A percentile compares a stretch with the other conserved stretches of the same genome.
Conservation (phyloP, 176 grass and related monocot species). For the Triticum timopheevii region DNA sequence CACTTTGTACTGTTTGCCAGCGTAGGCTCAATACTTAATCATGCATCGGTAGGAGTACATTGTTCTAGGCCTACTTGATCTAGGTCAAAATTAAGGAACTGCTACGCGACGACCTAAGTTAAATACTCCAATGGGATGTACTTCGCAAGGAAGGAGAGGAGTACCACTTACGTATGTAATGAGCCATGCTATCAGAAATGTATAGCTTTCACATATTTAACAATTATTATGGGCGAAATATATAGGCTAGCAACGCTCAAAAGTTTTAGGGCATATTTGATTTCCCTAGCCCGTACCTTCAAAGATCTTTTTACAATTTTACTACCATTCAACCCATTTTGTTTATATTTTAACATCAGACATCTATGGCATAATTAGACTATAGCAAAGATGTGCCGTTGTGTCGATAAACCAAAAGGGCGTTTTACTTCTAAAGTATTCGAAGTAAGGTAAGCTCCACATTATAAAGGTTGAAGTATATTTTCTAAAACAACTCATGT, state of each 20-base stretch:
- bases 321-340: too few relatives aligned
- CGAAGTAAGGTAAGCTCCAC: too few relatives aligned
- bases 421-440: too few relatives aligned
- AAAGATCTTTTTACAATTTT: too few relatives aligned
- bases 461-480: too few relatives aligned
- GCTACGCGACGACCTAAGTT: background rate
- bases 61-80: background rate
- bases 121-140: too few relatives aligned
- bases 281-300: background rate
- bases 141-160: background rate
- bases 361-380: too few relatives aligned
- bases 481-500: too few relatives aligned
- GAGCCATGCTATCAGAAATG: background rate
- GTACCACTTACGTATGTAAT: too few relatives aligned
- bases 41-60: background rate
- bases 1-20: background rate
- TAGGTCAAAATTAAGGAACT: background rate
- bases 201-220: background rate
- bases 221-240: background rate
- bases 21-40: slow-evolving; percentile 18
- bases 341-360: too few relatives aligned
- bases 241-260: background rate
- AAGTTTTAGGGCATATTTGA: background rate
- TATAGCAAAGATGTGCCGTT: too few relatives aligned
- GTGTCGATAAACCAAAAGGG: too few relatives aligned